Percentiles rank a stretch among this genome's conserved stretches.
These are phyloP conservation scores for Candida yuanshanica DNA, from an alignment of 805 yeast genomes.

Conservation along the genomic window DNA sequence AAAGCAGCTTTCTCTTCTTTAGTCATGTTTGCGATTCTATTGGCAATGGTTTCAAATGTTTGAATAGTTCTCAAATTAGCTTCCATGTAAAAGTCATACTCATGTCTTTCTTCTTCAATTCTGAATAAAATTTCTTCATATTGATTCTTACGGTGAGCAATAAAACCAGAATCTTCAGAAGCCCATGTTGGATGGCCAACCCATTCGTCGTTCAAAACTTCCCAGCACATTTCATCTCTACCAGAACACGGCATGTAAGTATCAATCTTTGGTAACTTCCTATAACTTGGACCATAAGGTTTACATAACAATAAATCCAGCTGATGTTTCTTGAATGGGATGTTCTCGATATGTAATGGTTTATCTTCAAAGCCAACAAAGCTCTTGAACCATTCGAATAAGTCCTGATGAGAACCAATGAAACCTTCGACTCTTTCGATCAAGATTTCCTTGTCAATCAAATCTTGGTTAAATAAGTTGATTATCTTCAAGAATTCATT, in stretches of 20 bases:
- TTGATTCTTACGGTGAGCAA: constrained; percentile 98
- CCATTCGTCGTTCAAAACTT: constrained; percentile 97
- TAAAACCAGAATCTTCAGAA: constrained; percentile 96
- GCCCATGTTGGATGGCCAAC: constrained; percentile 99
- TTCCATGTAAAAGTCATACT: constrained; percentile 93
- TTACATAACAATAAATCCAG: constrained; percentile 86
- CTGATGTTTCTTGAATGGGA: constrained; percentile 82
- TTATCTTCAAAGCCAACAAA: constrained; percentile 86
- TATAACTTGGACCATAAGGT: constrained; percentile 92
- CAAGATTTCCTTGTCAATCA: constrained; percentile 75
- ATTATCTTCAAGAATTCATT: constrained; percentile 87
- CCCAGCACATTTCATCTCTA: constrained; percentile 99
- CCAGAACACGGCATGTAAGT: constrained; percentile 97
- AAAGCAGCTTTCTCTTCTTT: constrained; percentile 82
- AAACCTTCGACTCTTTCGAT: constrained; percentile 82
- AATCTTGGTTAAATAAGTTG: constrained; percentile 84
- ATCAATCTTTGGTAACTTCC: constrained; percentile 88
- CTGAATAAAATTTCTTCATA: constrained; percentile 93
- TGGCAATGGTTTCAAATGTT: constrained; percentile 90
- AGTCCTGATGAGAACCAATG: constrained; percentile 72
- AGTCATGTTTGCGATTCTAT: constrained; percentile 88
- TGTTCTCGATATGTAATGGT: constrained; percentile 84
- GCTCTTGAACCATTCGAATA: constrained; percentile 85
- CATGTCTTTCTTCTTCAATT: constrained; percentile 96
- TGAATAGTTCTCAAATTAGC: constrained; percentile 92